phyloP scores from a whole-genome alignment of 164 flowering plant genomes.

The Liquidambar formosana region DNA sequence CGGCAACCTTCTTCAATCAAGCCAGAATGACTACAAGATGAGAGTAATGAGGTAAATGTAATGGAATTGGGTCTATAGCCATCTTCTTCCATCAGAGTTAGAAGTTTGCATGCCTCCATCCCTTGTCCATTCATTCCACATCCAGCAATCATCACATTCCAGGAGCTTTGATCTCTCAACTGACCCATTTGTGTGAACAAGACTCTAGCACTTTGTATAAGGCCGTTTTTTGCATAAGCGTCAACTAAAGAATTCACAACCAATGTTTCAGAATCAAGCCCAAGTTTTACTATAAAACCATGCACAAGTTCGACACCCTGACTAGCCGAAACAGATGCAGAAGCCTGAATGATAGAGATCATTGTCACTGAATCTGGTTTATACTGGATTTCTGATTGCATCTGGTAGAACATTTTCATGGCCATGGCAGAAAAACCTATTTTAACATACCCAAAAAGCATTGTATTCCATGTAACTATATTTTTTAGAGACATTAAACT shows the following conservation, averaged over 20 bases:
- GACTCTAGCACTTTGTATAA: constrained; percentile 25
- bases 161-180: constrained; percentile 36
- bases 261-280: constrained; percentile 23
- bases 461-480: constrained; percentile 38
- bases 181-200: constrained; percentile 32
- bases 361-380: constrained; percentile 36
- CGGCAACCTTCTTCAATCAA: constrained; percentile 29
- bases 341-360: constrained; percentile 28
- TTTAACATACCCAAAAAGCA: constrained; percentile 33
- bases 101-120: constrained; percentile 23
- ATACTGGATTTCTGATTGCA: constrained; percentile 28
- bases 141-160: constrained; percentile 45
- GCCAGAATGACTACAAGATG: constrained; percentile 45
- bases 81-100: constrained; percentile 13
- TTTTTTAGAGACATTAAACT: constrained; percentile 21
- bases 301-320: constrained; percentile 27
- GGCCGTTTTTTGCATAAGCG: constrained; percentile 36
- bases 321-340: constrained; percentile 14
- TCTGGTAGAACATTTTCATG: constrained; percentile 25
- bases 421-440: constrained; percentile 20
- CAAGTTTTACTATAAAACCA: constrained; percentile 26
- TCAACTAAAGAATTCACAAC: constrained; percentile 36
- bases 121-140: constrained; percentile 43
- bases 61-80: constrained; percentile 26
- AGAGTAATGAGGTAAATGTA: constrained; percentile 38